Evolutionary conservation across 352 stramenopile species (phyloP), one percentile per base, ranked within the genome.

Genomic region (Phytophthora colocasiae): DNA sequence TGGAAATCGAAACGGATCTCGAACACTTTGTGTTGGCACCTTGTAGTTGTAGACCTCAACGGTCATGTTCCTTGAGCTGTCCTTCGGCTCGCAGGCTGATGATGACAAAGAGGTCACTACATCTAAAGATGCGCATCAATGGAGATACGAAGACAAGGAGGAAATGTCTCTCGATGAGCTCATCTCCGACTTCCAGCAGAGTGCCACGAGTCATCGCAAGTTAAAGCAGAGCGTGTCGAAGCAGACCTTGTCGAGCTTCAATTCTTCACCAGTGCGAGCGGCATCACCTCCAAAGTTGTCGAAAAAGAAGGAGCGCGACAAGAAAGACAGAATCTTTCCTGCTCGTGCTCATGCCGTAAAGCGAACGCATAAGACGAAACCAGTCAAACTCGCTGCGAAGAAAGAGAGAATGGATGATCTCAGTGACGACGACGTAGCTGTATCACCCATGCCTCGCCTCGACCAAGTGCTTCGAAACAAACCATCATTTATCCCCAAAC

Each of bases 361-460:
- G 36, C 52, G 7, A 36, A n/a, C 52, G 9, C 10, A 24, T n/a
- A 24, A 22, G 12, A 56, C 27, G 48, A 65, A 58, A 26, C 0
- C 44, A 17, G 22, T 38, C 12, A n/a, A 19, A 31, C 14, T 1
- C 31, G 15, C n/a, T 40, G 7, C 2, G 10, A 51, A 36, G 31
- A 46, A 55, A 2, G 19, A 15, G 4, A 14, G 59, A 29, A 26
- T 41, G 48, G 49, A 49, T 14, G 52, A 65, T 10, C 55, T 24
- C 1, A 66, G 52, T 46, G 62, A 69, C 3, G 46, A 58, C 14
- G 71, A 70, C 3, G 46, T 27, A 12, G 50, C 41, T 0, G 62
- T 89, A 19, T 77, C 57, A 14, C 79, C 79, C 4, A 84, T 87
- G 77, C 81, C 81, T 4, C 80, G 83, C 34, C 64, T 88, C 24